These are phyloP conservation scores for Trifolium fragiferum DNA, from an alignment of 306 rosid genomes.

Conservation along the genomic window DNA sequence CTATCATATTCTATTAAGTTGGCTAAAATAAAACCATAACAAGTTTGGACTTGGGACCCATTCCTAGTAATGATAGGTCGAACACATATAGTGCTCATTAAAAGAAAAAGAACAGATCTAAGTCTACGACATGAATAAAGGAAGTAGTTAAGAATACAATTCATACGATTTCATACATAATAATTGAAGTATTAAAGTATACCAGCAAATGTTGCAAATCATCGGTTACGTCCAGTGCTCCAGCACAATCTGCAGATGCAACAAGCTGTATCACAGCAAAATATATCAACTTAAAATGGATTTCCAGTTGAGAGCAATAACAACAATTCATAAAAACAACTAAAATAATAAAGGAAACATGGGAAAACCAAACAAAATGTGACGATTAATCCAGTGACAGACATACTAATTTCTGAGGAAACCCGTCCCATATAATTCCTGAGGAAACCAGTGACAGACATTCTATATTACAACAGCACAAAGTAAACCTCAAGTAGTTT, in stretches of 20 bases:
- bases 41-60: slow-evolving; percentile 6
- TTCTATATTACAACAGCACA: slow-evolving; percentile 13
- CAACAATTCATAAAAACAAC: slow-evolving; percentile 33
- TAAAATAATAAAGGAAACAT: slow-evolving; percentile 12
- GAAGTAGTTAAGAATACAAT: not conserved
- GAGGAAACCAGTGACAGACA: not conserved
- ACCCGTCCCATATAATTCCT: not conserved
- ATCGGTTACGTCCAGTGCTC: slow-evolving; percentile 93
- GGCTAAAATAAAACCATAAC: slow-evolving; percentile 8
- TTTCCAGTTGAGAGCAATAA: slow-evolving; percentile 29
- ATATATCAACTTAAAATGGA: slow-evolving; percentile 48
- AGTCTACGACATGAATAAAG: slow-evolving; percentile 16
- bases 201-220: slow-evolving; percentile 94
- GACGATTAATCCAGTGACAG: not conserved
- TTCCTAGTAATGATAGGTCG: slow-evolving; percentile 15
- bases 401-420: not conserved
- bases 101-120: slow-evolving; percentile 2
- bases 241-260: slow-evolving; percentile 97
- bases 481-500: slow-evolving; percentile 1
- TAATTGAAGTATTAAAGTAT: slow-evolving; percentile 32
- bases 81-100: slow-evolving; percentile 18
- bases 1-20: slow-evolving; percentile 11
- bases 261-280: slow-evolving; percentile 91
- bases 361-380: not conserved
- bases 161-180: slow-evolving; percentile 27